Conservation (phyloP, 2,329 filamentous ascomycete species). For the Pestalotiopsis sp. region DNA sequence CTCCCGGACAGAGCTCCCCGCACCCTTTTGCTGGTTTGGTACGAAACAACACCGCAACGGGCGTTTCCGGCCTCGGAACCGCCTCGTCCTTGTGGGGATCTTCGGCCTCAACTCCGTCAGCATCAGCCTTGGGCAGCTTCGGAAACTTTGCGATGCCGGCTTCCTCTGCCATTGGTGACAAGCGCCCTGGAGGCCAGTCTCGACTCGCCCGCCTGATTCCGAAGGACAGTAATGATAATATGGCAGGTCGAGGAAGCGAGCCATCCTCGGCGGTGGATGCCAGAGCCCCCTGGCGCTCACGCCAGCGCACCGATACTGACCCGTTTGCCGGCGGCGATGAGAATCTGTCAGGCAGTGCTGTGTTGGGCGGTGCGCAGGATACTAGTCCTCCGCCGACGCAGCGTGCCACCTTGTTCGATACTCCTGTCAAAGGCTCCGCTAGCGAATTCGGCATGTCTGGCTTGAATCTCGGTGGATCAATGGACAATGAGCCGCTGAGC, state of each 20-base stretch:
- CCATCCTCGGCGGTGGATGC: constrained; percentile 41
- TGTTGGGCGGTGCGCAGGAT: constrained; percentile 76
- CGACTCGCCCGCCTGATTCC: constrained; percentile 84
- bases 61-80: constrained; percentile 46
- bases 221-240: constrained; percentile 74
- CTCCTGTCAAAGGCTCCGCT: constrained; percentile 56
- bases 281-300: constrained; percentile 58
- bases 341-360: constrained; percentile 67
- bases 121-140: constrained; percentile 80
- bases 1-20: constrained; percentile 30
- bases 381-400: constrained; percentile 51
- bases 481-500: constrained; percentile 75
- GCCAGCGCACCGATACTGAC: constrained; percentile 73
- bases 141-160: constrained; percentile 80
- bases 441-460: constrained; percentile 67
- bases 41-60: constrained; percentile 55
- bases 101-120: constrained; percentile 60
- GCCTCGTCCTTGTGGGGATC: constrained; percentile 50
- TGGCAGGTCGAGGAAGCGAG: constrained; percentile 54
- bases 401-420: constrained; percentile 50
- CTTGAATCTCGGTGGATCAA: constrained; percentile 58
- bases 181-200: constrained; percentile 78
- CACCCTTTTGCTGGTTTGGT: constrained; percentile 49
- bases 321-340: constrained; percentile 73
- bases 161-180: constrained; percentile 66